These are phyloP conservation scores for Aspergillus caelatus DNA, from an alignment of 2,329 filamentous ascomycete genomes.

Conservation along the genomic window DNA sequence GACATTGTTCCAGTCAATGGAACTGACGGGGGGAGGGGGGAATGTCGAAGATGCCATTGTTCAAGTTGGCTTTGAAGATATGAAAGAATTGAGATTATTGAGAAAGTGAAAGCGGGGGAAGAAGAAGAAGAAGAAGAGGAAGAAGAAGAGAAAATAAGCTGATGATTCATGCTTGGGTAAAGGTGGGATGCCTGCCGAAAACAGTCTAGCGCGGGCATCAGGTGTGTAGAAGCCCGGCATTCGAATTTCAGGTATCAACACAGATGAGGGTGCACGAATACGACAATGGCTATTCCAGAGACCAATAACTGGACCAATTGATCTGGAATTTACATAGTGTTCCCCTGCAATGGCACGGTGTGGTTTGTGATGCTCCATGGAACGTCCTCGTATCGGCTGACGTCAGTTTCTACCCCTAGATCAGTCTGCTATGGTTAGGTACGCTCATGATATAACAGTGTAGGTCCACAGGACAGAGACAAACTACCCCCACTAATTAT, in stretches of 20 bases:
- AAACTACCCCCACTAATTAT: background rate
- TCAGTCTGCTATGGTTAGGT: background rate
- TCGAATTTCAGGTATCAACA: background rate
- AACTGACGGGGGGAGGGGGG: conserved; percentile 34
- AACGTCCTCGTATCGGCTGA: background rate
- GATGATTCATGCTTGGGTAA: background rate
- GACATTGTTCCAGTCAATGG: conserved; percentile 81
- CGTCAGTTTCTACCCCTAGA: background rate
- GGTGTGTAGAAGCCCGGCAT: no score
- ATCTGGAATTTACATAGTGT: background rate
- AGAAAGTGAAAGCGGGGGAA: background rate
- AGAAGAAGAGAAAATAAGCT: background rate
- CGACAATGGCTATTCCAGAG: background rate
- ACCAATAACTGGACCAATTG: background rate
- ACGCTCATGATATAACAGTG: background rate
- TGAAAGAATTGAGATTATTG: background rate
- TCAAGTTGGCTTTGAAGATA: background rate
- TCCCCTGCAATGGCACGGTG: background rate
- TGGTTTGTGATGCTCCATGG: background rate
- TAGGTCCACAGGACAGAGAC: background rate
- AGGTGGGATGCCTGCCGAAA: background rate
- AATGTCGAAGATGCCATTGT: conserved; percentile 22
- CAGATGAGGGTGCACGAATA: background rate
- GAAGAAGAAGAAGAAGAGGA: background rate
- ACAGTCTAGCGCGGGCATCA: background rate